Base-by-base conservation (phyloP, 768 basidiomycete genomes). In the Leucocoprinus leucothites region DNA sequence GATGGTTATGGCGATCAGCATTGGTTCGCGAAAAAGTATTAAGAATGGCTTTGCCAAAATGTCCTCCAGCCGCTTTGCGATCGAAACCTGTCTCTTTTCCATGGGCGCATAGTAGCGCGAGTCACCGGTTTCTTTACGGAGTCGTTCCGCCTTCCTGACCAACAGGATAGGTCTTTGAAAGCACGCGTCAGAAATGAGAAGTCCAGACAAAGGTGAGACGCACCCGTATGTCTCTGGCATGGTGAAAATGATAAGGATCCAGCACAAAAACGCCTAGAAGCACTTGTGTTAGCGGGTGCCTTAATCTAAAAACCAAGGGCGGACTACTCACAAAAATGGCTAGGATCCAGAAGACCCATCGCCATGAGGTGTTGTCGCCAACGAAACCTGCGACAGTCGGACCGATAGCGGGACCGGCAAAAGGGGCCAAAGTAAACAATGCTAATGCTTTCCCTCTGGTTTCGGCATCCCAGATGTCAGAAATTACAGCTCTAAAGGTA, bases 161-260 rank as follows among this genome's bases (percentile, higher is more conserved):
- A 89, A 72, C 0, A 91, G 59, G 4, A 81, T 61, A 2, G 88
- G 86, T 9, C 82, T 83, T 48, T 21, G 22, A 13, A 50, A 47
- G 18, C 31, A 26, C 6, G 22, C 31, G 36, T 51, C 25, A 55
- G 14, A 53, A 41, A 31, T 11, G 21, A 24, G 44, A 1, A 16
- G 34, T 41, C 42, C 59, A 18, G 41, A 50, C 42, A 35, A 31
- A 46, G 26, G 22, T 3, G n/a, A 1, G 3, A 60, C 76, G 56
- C 63, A 81, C 80, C 69, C 69, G 62, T 82, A 90, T 4, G 89
- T 89, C 67, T 91, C 88, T 9, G 85, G 84, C 0, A 86, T 69
- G 19, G 83, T 79, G 44, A 88, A 70, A 9, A 83, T 44, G 21
- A 82, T 73, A 46, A 79, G 44, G 7, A 81, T 22, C 61, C 73